Percentiles rank a stretch among this genome's conserved stretches.
Evolutionary conservation across 352 stramenopile genomes (phyloP).

Genomic region (Globisporangium cylindrosporum): DNA sequence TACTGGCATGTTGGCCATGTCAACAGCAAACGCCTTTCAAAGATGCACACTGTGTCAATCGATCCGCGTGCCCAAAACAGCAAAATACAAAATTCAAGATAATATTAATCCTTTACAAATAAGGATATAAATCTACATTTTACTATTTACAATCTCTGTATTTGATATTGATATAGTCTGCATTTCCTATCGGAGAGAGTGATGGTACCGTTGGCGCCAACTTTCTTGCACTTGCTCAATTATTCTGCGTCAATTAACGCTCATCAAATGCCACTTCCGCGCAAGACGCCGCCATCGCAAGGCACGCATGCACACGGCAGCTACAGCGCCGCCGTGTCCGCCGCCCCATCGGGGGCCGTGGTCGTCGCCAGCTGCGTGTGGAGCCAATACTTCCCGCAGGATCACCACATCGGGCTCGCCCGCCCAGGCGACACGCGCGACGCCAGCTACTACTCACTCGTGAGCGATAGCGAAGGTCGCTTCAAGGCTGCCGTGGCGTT

Average conservation of each 20-base stretch:
- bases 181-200: neutral
- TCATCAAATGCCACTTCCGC: slow-evolving; percentile 16
- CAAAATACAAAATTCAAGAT: neutral
- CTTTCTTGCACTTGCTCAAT: neutral
- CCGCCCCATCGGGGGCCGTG: slow-evolving; percentile 11
- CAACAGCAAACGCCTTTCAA: neutral
- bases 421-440: slow-evolving; percentile 41
- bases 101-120: neutral
- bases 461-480: slow-evolving; percentile 49
- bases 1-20: neutral
- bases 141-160: neutral
- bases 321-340: neutral
- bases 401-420: slow-evolving; percentile 48
- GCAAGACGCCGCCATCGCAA: slow-evolving; percentile 10
- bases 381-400: slow-evolving; percentile 74
- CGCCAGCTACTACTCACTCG: slow-evolving; percentile 39
- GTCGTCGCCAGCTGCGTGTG: slow-evolving; percentile 61
- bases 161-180: neutral
- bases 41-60: neutral
- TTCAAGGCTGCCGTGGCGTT: slow-evolving; percentile 61
- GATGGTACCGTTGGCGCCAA: neutral
- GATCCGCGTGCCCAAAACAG: neutral
- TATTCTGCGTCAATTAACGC: neutral
- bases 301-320: neutral
- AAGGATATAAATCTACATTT: too few relatives aligned